Evolutionary conservation across 202 grass and related monocot genomes (phyloP).

Genomic region (Saccharum hybrid): DNA sequence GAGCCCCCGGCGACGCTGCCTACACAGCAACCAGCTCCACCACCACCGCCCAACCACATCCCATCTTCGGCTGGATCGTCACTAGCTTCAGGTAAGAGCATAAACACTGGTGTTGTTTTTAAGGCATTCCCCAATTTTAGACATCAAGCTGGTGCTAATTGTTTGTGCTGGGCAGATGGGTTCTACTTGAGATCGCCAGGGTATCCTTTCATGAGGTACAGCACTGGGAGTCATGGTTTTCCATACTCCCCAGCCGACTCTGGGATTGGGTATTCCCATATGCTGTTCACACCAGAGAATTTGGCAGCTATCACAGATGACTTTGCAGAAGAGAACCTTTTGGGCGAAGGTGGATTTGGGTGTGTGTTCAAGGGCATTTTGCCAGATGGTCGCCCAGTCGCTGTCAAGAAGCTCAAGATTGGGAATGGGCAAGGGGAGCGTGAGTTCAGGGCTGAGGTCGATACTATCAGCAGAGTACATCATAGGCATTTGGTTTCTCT

Average conservation of each 20-base stretch:
- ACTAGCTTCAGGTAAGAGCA: conserved; percentile 63
- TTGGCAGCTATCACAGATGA: conserved; percentile 73
- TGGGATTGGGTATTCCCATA: conserved; percentile 69
- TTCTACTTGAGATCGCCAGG: conserved; percentile 66
- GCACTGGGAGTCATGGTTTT: conserved; percentile 72
- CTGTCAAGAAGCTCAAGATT: conserved; percentile 88
- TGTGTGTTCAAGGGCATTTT: conserved; percentile 83
- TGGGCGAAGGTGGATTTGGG: conserved; percentile 96
- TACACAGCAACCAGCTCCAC: conserved; percentile 41
- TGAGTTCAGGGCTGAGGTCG: conserved; percentile 94
- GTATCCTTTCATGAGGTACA: conserved; percentile 71
- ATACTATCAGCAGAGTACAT: conserved; percentile 93
- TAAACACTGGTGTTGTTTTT: conserved; percentile 16
- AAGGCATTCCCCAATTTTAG: conserved; percentile 30
- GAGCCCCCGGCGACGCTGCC: conserved; percentile 48
- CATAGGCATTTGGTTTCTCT: conserved; percentile 94
- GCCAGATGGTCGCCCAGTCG: conserved; percentile 78
- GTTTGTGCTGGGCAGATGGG: conserved; percentile 52
- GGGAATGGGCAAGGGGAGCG: conserved; percentile 82
- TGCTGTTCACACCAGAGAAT: conserved; percentile 87
- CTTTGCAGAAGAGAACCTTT: conserved; percentile 72
- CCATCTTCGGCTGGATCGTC: conserved; percentile 68
- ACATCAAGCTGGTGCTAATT: conserved; percentile 39
- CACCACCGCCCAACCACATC: conserved; percentile 55
- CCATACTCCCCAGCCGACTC: conserved; percentile 74